phyloP scores from a whole-genome alignment of 352 stramenopile species.

The Phytophthora multivora region DNA sequence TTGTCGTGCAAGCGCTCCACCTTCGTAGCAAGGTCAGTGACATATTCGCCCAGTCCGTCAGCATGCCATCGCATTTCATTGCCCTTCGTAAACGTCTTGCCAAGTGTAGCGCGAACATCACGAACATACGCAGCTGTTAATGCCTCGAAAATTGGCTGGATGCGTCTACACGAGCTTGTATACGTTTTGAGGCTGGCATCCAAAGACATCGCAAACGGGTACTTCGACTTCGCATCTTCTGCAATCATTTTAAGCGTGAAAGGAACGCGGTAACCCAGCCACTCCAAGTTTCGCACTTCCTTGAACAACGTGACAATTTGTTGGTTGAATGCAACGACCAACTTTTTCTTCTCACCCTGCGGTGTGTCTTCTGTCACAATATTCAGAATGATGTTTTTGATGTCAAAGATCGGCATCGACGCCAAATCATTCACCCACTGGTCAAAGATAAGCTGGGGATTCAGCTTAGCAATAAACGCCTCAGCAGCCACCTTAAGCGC shows the following conservation, averaged over 20 bases:
- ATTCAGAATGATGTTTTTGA: constrained; percentile 92
- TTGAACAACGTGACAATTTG: constrained; percentile 98
- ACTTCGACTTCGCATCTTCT: constrained; percentile 97
- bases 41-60: constrained; percentile 87
- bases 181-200: constrained; percentile 97
- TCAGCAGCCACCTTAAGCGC: constrained; percentile 93
- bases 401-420: constrained; percentile 90
- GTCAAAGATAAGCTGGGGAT: constrained; percentile 94
- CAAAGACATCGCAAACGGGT: constrained; percentile 97
- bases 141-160: constrained; percentile 85
- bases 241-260: constrained; percentile 95
- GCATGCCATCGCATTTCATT: constrained; percentile 91
- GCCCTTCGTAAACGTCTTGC: constrained; percentile 89
- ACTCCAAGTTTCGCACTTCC: constrained; percentile 98
- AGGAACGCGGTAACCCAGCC: constrained; percentile 97
- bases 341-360: constrained; percentile 74
- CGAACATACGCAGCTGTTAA: constrained; percentile 77
- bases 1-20: constrained; percentile 98
- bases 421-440: constrained; percentile 94
- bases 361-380: constrained; percentile 85
- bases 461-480: constrained; percentile 88
- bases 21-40: constrained; percentile 89
- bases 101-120: constrained; percentile 83
- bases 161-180: constrained; percentile 70
- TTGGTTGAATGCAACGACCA: constrained; percentile 96